Base-by-base conservation (phyloP, 129 eudicot genomes). In the Gnaphalium uliginosum region DNA sequence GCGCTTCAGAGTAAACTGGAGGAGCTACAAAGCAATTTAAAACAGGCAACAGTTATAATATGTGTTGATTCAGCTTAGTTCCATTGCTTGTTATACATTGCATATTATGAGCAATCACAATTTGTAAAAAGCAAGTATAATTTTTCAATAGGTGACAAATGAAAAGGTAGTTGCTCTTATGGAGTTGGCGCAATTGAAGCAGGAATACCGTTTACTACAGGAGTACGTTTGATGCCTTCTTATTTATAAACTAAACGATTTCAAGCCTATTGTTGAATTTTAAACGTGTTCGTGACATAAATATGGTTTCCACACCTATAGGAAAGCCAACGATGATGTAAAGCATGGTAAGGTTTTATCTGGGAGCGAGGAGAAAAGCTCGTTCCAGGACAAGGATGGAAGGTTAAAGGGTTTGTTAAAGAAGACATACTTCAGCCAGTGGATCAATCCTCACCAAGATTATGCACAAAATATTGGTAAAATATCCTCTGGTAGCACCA, bases 101-200 rank as follows among this genome's bases (percentile, higher is more conserved):
- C 19, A 51, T 76, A 57, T 72, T 8, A 19, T 35, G 59, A 23
- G 30, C 72, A 22, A 39, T 41, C 66, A 30, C 48, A 15, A 14
- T 70, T 8, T 8, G 7, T 23, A 61, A 43, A 65, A 33, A 75
- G 63, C 66, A 24, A 64, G 18, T 24, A 64, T 65, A 48, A 48
- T 21, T 32, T 77, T 54, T 39, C 19, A 73, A 76, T 73, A 93
- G 98, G 98, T 84, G 71, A 88, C 98, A 50, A 87, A 88, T 80
- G 97, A 93, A 73, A 93, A 93, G 83, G 98, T 93, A 77, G 84
- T 81, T 79, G 91, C 97, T 48, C 96, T 93, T 41, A 79, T 93
- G 97, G 97, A 93, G 83, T 81, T 93, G 77, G 98, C 98, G 14
- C 87, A 83, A 23, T 68, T 93, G 81, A 93, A 90, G 88, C 91